Percentiles rank a stretch among this genome's conserved stretches.
Conservation (phyloP, 306 rosid species). For the Rosa rugosa region DNA sequence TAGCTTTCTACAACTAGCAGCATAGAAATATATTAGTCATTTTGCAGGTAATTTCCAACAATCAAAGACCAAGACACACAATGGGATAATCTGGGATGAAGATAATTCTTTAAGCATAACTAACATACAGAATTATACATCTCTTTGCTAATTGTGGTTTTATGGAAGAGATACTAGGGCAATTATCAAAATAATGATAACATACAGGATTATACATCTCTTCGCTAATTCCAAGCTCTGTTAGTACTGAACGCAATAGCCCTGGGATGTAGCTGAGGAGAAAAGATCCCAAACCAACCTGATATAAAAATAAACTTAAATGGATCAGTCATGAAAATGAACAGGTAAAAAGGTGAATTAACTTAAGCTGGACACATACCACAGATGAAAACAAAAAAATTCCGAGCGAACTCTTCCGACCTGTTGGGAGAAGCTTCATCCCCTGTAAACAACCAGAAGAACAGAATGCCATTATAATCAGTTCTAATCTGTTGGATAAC, state of each 20-base stretch:
- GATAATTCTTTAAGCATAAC: not conserved
- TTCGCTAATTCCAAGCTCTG: slow-evolving; percentile 71
- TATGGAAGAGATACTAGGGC: slow-evolving; percentile 17
- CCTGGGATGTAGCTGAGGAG: slow-evolving; percentile 76
- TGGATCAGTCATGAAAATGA: slow-evolving; percentile 23
- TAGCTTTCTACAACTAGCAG: not conserved
- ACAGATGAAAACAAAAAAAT: slow-evolving; percentile 71
- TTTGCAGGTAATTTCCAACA: slow-evolving; percentile 7
- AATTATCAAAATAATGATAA: slow-evolving; percentile 40
- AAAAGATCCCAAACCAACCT: slow-evolving; percentile 83
- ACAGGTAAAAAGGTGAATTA: slow-evolving; percentile 2
- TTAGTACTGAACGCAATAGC: slow-evolving; percentile 54
- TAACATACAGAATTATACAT: no score
- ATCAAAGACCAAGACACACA: not conserved
- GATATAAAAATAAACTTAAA: slow-evolving; percentile 28
- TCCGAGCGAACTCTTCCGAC: slow-evolving; percentile 79
- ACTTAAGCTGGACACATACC: slow-evolving; percentile 49
- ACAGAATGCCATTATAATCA: not conserved
- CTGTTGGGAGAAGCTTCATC: slow-evolving; percentile 94
- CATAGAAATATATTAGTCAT: not conserved
- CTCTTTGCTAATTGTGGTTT: no score
- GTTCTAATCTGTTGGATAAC: not conserved
- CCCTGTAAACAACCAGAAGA: slow-evolving; percentile 63
- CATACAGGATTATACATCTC: slow-evolving; percentile 98
- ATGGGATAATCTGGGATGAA: not conserved